Conservation (phyloP, 129 eudicot genomes). For the Saussurea involucrata region DNA sequence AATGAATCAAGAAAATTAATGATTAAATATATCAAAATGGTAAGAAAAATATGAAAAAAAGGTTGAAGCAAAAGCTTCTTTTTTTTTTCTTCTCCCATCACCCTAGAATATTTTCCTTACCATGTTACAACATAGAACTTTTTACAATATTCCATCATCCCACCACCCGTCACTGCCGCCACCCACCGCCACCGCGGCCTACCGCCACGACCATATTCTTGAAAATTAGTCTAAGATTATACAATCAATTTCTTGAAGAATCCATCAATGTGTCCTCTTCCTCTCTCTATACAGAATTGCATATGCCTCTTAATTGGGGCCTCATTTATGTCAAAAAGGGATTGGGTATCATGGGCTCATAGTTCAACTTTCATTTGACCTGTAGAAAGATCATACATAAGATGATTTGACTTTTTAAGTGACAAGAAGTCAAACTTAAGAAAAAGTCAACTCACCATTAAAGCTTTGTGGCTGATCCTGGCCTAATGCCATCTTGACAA, state of each 20-base stretch:
- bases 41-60: conserved; percentile 13
- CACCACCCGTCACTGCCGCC: not conserved
- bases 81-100: conserved; percentile 5
- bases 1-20: conserved; percentile 13
- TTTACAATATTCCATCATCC: conserved; percentile 10
- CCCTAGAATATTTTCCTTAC: conserved; percentile 13
- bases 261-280: conserved; percentile 25
- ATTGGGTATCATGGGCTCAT: conserved; percentile 39
- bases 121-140: conserved; percentile 20
- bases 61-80: not conserved
- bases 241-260: conserved; percentile 28
- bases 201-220: conserved; percentile 6
- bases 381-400: conserved; percentile 9
- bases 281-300: conserved; percentile 48
- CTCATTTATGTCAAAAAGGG: conserved; percentile 22
- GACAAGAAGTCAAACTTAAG: conserved; percentile 22
- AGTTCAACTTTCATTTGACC: conserved; percentile 74
- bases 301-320: conserved; percentile 40
- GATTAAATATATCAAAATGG: conserved; percentile 22
- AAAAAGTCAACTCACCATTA: conserved; percentile 46
- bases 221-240: conserved; percentile 43
- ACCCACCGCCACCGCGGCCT: not conserved
- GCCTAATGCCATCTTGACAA: conserved; percentile 75
- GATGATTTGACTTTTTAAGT: conserved; percentile 10
- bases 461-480: conserved; percentile 55